phyloP scores from a whole-genome alignment of 2,329 filamentous ascomycete genomes.

The Myriosclerotinia duriaeana region DNA sequence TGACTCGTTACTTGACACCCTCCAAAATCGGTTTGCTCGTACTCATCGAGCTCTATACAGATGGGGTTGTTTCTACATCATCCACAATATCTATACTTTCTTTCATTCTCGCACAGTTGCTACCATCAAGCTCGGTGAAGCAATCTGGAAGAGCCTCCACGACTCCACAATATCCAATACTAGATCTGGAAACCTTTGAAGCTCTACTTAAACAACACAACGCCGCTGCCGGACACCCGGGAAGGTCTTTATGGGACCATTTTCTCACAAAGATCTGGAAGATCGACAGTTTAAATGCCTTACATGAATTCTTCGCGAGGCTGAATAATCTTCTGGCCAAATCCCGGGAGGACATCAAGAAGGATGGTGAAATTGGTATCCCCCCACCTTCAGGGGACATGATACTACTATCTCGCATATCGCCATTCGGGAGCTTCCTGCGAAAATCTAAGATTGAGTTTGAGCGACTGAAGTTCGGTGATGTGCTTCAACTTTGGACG shows the following conservation, averaged over 20 bases:
- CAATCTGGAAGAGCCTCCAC: constrained; percentile 23
- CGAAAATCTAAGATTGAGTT: constrained; percentile 78
- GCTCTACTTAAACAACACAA: constrained; percentile 54
- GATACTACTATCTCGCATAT: constrained; percentile 67
- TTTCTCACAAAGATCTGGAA: constrained; percentile 81
- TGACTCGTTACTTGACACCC: constrained; percentile 84
- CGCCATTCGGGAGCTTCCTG: constrained; percentile 79
- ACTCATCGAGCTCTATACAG: constrained; percentile 78
- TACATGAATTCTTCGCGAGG: constrained; percentile 73
- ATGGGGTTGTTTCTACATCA: constrained; percentile 64
- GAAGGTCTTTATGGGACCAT: constrained; percentile 81
- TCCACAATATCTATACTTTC: constrained; percentile 75
- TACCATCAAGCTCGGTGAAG: constrained; percentile 48
- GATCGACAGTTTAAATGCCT: constrained; percentile 75
- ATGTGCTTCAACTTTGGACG: constrained; percentile 76
- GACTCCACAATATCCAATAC: constrained; percentile 47
- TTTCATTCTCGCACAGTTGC: constrained; percentile 72
- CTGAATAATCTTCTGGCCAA: constrained; percentile 59
- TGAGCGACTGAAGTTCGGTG: constrained; percentile 74
- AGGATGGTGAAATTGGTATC: constrained; percentile 54
- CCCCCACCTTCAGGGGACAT: constrained; percentile 49
- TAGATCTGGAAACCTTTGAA: constrained; percentile 60
- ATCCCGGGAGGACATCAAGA: constrained; percentile 59
- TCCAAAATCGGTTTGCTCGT: constrained; percentile 81
- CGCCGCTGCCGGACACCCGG: constrained; percentile 61